A percentile compares a stretch with the other conserved stretches of the same genome.
Conservation (phyloP, 176 grass and related monocot species). For the Melocanna baccifera region DNA sequence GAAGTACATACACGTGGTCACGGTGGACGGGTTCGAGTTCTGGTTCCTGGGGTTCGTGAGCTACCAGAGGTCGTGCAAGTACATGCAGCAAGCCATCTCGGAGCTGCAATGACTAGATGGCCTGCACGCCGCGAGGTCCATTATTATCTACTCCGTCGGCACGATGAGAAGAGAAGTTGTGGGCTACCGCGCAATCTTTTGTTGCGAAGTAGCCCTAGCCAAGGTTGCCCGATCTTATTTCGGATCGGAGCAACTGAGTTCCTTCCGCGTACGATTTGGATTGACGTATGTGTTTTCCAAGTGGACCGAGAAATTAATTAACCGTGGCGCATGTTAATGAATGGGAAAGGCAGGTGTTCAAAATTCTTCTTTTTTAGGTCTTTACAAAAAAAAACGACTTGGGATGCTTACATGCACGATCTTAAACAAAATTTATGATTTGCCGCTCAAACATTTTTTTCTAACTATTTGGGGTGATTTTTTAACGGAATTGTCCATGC, state of each 20-base stretch:
- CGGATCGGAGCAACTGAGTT: constrained; percentile 23
- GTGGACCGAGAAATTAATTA: constrained; percentile 36
- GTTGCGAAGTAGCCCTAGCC: constrained; percentile 18
- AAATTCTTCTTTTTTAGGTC: neutral
- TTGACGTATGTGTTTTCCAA: constrained; percentile 24
- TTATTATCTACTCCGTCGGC: neutral
- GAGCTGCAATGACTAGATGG: constrained; percentile 33
- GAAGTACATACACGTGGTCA: constrained; percentile 73
- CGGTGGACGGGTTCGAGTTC: constrained; percentile 79
- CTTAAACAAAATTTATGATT: no score
- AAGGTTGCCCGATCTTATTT: constrained; percentile 25
- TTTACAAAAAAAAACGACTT: neutral
- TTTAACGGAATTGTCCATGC: no score
- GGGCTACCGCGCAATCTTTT: constrained; percentile 33
- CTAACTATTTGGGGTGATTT: no score
- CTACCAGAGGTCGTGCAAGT: constrained; percentile 57
- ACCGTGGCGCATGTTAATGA: constrained; percentile 18
- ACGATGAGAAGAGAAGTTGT: constrained; percentile 51
- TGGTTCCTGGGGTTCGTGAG: constrained; percentile 88
- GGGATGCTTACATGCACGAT: no score
- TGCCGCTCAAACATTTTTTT: no score
- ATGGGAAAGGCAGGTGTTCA: neutral
- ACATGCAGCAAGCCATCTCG: constrained; percentile 52
- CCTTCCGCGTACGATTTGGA: constrained; percentile 60
- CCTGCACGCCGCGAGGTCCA: neutral